Evolutionary conservation across 768 basidiomycete species (phyloP).

Genomic region (Strobilomyces confusus): DNA sequence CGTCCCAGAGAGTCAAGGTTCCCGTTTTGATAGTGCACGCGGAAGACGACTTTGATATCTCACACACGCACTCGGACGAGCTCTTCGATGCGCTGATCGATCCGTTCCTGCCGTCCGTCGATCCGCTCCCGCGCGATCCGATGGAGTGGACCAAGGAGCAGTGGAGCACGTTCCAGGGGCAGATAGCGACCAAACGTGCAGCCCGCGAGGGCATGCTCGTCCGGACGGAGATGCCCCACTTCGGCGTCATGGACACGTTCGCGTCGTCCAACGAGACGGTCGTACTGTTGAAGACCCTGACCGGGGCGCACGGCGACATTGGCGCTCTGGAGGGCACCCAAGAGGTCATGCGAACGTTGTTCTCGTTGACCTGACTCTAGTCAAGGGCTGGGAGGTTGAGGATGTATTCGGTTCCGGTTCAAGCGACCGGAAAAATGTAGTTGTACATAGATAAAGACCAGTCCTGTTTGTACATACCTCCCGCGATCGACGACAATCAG

Average conservation of each 20-base stretch:
- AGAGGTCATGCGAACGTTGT: constrained; percentile 44
- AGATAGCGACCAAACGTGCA: constrained; percentile 37
- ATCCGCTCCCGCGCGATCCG: constrained; percentile 33
- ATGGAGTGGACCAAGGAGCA: constrained; percentile 34
- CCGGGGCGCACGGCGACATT: constrained; percentile 57
- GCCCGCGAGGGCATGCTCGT: constrained; percentile 44
- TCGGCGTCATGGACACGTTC: constrained; percentile 56
- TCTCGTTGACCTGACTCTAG: constrained; percentile 18
- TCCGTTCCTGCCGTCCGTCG: constrained; percentile 52
- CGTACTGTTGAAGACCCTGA: constrained; percentile 51
- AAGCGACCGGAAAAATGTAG: not conserved
- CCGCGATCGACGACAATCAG: not conserved
- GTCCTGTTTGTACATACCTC: not conserved
- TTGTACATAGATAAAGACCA: not conserved
- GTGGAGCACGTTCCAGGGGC: constrained; percentile 41
- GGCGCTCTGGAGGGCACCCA: constrained; percentile 66
- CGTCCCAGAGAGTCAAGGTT: constrained; percentile 54
- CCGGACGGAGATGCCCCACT: constrained; percentile 40
- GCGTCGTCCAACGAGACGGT: constrained; percentile 42
- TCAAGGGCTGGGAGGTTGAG: too few species aligned
- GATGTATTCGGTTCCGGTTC: not conserved
- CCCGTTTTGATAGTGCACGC: constrained; percentile 75
- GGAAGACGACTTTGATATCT: constrained; percentile 70
- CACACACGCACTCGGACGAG: constrained; percentile 58
- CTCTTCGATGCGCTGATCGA: constrained; percentile 69